Evolutionary conservation across 768 basidiomycete genomes (phyloP), one percentile per base, ranked within the genome.

Genomic region (Pholiota microspora): DNA sequence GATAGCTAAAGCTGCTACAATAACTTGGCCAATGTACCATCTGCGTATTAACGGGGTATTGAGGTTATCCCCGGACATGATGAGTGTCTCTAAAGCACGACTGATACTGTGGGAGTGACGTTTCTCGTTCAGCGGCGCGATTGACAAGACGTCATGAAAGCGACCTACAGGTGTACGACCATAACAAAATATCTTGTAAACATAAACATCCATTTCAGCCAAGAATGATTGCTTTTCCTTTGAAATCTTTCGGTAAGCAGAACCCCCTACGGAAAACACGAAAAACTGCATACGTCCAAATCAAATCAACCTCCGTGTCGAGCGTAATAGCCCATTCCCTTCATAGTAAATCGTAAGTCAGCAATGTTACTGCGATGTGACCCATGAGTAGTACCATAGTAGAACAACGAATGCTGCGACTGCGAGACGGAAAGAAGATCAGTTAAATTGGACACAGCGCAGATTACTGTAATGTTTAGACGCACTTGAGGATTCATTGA

Each of bases 201-300:
- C 15, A 69, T 47, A 51, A 65, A 72, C 18, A 63, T 55, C 71
- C 69, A 72, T 62, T 72, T 70, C 18, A 69, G 34, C 68, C 67
- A 72, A 35, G 68, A 67, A 23, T 36, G 38, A n/a, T 64, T 59
- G 23, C 59, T 60, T 53, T 66, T 70, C 48, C 70, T 71, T n/a
- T n/a, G n/a, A n/a, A n/a, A n/a, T n/a, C n/a, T n/a, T n/a, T n/a
- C n/a, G n/a, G n/a, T n/a, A n/a, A n/a, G n/a, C n/a, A n/a, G n/a
- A n/a, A n/a, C n/a, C n/a, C n/a, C 2, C 9, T 18, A 4, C 8
- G 12, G 13, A 27, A 45, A 15, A 49, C 8, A 12, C 18, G n/a
- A 21, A 18, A 27, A 49, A 18, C 21, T 9, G 61, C 67, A 48
- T 36, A 68, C 69, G 56, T 46, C 70, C 70, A 70, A 35, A 71